Conservation (phyloP, 768 basidiomycete species). For the Trichaptum fuscoviolaceum region DNA sequence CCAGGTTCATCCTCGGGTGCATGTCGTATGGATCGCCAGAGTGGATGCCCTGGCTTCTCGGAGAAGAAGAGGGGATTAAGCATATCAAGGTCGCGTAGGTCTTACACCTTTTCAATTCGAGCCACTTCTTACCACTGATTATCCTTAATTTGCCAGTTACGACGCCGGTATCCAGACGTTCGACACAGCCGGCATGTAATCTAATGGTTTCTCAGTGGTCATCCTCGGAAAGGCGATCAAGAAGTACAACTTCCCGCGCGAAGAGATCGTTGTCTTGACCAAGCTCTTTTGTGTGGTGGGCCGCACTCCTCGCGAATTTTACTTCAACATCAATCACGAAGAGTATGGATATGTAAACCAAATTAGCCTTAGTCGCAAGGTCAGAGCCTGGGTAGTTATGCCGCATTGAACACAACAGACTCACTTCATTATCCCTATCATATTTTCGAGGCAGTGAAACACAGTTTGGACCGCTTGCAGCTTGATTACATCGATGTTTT, state of each 20-base stretch:
- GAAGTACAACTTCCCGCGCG: constrained; percentile 37
- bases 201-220: constrained; percentile 35
- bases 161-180: constrained; percentile 61
- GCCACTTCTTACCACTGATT: too few species aligned
- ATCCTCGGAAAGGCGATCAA: constrained; percentile 43
- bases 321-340: constrained; percentile 11
- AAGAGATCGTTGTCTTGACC: constrained; percentile 46
- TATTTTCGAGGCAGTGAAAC: constrained; percentile 53
- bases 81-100: constrained; percentile 45
- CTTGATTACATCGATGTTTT: constrained; percentile 55
- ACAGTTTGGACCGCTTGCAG: constrained; percentile 36
- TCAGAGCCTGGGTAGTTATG: constrained; percentile 10
- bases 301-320: constrained; percentile 12
- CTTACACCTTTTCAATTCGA: too few species aligned
- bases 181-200: constrained; percentile 51
- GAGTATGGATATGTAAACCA: constrained; percentile 50
- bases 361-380: constrained; percentile 42
- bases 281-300: constrained; percentile 28
- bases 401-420: neutral
- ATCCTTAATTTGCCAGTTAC: constrained; percentile 24
- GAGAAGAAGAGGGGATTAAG: constrained; percentile 39
- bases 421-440: constrained; percentile 21
- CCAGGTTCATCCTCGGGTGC: constrained; percentile 58
- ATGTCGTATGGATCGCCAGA: constrained; percentile 52
- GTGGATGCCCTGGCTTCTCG: constrained; percentile 51